Evolutionary conservation across 768 basidiomycete species (phyloP).

Genomic region (Sporobolomyces pararoseus): DNA sequence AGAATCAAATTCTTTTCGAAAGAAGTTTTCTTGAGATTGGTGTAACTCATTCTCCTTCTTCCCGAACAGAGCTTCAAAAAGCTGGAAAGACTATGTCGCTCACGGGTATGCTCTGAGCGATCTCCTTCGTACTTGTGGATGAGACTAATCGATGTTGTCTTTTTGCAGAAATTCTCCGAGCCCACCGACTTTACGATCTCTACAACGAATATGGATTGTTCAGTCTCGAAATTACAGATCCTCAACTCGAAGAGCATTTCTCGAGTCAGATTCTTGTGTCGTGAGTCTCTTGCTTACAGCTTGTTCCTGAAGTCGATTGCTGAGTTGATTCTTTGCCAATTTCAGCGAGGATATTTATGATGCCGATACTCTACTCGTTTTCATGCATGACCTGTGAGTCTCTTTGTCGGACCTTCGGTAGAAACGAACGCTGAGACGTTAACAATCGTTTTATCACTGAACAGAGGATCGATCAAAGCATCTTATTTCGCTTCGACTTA

Average conservation of each 20-base stretch:
- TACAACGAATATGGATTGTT: slow-evolving; percentile 69
- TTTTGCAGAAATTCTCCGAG: slow-evolving; percentile 58
- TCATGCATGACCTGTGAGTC: slow-evolving; percentile 91
- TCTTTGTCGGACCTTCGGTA: not conserved
- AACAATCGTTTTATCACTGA: not conserved
- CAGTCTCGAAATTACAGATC: slow-evolving; percentile 41
- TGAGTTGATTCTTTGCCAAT: too few species aligned
- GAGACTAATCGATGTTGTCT: not conserved
- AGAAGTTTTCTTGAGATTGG: not conserved
- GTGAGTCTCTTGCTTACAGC: slow-evolving; percentile 55
- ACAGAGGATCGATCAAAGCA: slow-evolving; percentile 79
- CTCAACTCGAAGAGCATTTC: slow-evolving; percentile 66
- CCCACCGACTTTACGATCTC: slow-evolving; percentile 78
- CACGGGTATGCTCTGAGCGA: slow-evolving; percentile 20
- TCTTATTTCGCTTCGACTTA: slow-evolving; percentile 56
- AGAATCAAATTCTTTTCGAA: slow-evolving; percentile 9
- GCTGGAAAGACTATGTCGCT: slow-evolving; percentile 41
- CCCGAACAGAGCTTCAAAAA: slow-evolving; percentile 20
- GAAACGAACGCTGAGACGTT: too few species aligned
- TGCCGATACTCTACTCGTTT: slow-evolving; percentile 71
- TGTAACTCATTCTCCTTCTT: not conserved
- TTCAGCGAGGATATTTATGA: slow-evolving; percentile 67
- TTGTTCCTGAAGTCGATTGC: too few species aligned
- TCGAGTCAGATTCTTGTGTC: slow-evolving; percentile 82
- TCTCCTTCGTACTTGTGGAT: not conserved